Conservation (phyloP, 768 basidiomycete genomes). For the Tylopilus vinaceipallidus region DNA sequence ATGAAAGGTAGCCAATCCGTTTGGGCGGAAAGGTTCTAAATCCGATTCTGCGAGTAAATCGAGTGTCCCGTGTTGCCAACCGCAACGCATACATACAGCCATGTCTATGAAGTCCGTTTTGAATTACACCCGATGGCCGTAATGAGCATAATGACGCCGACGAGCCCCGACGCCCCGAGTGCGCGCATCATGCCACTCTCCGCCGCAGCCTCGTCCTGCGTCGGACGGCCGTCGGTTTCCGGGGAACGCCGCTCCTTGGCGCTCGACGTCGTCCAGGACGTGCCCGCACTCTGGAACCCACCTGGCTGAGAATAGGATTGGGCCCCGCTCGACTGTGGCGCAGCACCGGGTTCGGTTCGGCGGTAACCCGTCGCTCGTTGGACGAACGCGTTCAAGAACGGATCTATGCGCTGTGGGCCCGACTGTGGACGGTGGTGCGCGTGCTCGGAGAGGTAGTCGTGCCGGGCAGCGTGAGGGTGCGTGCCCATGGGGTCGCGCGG, state of each 20-base stretch:
- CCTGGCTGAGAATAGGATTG: neutral
- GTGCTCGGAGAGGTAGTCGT: conserved; percentile 12
- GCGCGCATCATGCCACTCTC: conserved; percentile 26
- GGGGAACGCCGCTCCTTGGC: conserved; percentile 1
- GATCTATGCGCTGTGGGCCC: conserved; percentile 12
- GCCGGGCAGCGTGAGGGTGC: conserved; percentile 6
- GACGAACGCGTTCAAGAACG: conserved; percentile 26
- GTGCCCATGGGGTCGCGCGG: conserved; percentile 11
- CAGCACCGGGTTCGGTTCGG: neutral
- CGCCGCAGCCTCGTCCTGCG: conserved; percentile 23
- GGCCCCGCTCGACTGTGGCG: neutral
- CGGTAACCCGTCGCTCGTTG: conserved; percentile 28
- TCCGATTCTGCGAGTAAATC: neutral
- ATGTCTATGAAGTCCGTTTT: conserved; percentile 14
- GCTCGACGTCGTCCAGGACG: conserved; percentile 7
- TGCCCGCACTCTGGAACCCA: conserved; percentile 2
- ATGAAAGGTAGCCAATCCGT: too few species aligned
- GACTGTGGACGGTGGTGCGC: conserved; percentile 3
- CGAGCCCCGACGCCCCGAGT: conserved; percentile 28
- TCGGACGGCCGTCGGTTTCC: conserved; percentile 7
- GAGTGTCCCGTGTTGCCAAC: neutral
- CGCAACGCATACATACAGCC: neutral
- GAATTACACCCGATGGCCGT: conserved; percentile 16
- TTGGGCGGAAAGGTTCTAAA: neutral
- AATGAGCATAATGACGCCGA: conserved; percentile 28